Evolutionary conservation across 192 early-diverging fungal genomes (phyloP), one percentile per base, ranked within the genome.

Genomic region (Backusella psychrophila): DNA sequence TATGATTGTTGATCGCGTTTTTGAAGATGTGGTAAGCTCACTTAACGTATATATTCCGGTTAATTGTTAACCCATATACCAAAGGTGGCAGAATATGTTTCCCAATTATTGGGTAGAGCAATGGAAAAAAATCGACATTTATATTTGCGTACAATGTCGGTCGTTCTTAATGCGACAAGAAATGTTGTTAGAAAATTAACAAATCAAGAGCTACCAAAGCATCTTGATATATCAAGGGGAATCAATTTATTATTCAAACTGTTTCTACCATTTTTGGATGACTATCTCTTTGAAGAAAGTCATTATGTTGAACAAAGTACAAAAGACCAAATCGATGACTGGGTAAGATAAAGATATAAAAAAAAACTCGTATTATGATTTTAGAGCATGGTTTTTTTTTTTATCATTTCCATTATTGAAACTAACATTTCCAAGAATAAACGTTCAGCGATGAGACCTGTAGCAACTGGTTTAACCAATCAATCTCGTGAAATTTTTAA

Each of bases 11-110:
- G 89, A 91, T 79, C 89, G 90, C 7, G 94, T 96, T 31, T 91
- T 95, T 86, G 94, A 96, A 75, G 94, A 95, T 84, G 85, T 89
- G 49, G 84, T 85, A 85, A 78, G 79, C 46, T 49, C 46, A 6
- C 17, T 49, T 15, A 34, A 8, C 6, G 11, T 36, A 19, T 49
- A 19, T n/a, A 49, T 49, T 21, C 9, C 56, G 56, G 56, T 23
- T 63, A 26, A 63, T 26, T 63, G 26, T 63, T 63, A 63, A 63
- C 26, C 56, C 23, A 3, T 2, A 5, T n/a, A 29, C 9, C 35
- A 29, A 77, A 87, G 67, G 89, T 95, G 33, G 84, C 91, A 23
- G 94, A 96, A 69, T 96, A 95, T 65, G 78, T 95, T 31, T 77
- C 77, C 15, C 86, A 87, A 49, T 84, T 94, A 4, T 82, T 95